These are phyloP conservation scores for Fusarium albosuccineum DNA, from an alignment of 2,329 filamentous ascomycete genomes.

Conservation along the genomic window DNA sequence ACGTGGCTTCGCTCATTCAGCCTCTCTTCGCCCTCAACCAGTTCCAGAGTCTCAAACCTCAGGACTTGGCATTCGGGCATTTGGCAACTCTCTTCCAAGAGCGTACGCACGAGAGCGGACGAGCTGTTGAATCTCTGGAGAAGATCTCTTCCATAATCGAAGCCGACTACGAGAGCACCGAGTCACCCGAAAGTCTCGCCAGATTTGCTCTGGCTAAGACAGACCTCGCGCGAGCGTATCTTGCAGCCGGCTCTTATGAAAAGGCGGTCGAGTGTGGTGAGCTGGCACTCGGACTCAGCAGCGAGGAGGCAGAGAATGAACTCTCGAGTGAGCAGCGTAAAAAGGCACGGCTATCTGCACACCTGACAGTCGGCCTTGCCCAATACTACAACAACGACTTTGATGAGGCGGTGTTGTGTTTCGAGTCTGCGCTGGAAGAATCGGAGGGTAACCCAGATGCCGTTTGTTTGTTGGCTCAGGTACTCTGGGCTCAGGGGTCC, in stretches of 20 bases:
- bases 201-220: constrained; percentile 86
- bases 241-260: constrained; percentile 75
- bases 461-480: constrained; percentile 87
- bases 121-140: constrained; percentile 74
- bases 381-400: constrained; percentile 78
- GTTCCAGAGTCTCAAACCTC: constrained; percentile 76
- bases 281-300: constrained; percentile 81
- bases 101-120: constrained; percentile 76
- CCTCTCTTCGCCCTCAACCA: constrained; percentile 92
- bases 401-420: constrained; percentile 80
- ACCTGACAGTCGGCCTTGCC: constrained; percentile 87
- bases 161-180: constrained; percentile 84
- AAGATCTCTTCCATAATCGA: constrained; percentile 79
- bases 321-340: constrained; percentile 74
- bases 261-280: constrained; percentile 84
- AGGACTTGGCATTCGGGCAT: constrained; percentile 80
- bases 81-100: constrained; percentile 86
- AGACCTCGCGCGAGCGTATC: constrained; percentile 86
- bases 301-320: constrained; percentile 76
- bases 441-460: constrained; percentile 83
- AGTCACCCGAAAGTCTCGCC: constrained; percentile 79
- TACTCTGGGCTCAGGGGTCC: constrained; percentile 90
- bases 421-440: constrained; percentile 83
- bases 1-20: constrained; percentile 77
- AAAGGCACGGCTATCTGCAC: constrained; percentile 83